Base-by-base conservation (phyloP, 2,329 filamentous ascomycete species). In the Cladosporium sp. region DNA sequence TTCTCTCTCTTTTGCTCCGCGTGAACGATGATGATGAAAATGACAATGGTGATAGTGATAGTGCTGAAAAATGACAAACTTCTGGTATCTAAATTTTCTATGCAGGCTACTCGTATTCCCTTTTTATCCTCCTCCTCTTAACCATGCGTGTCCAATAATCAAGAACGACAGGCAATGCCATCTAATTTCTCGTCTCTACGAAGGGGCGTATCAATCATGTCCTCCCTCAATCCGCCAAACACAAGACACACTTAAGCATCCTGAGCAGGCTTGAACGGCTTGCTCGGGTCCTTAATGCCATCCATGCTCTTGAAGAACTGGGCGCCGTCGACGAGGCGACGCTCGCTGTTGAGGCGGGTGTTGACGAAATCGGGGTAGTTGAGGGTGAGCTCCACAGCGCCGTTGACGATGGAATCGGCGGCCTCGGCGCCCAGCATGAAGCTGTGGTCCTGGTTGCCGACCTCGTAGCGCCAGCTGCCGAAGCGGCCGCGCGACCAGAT, bases 311-410 rank as follows among this genome's bases (percentile, higher is more conserved):
- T 75, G 64, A 82, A 83, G 51, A 73, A 65, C 69, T 83, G 80
- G 43, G 78, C 79, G 58, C 81, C 82, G 50, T 85, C 82, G 43
- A 78, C 74, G 55, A 85, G 70, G 56, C 82, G 74, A 55, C 82
- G 73, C 74, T 85, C 82, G 50, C 67, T 74, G 78, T 89, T 89
- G 69, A 79, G 73, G 63, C 86, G 83, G 51, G 71, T 71, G 75
- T 96, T 96, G 78, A 96, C 90, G 68, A 96, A 95, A 75, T 96
- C 90, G 54, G 91, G 91, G 78, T 96, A 93, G 80, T 96, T 96
- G 68, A 96, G 82, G 27, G 91, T 96, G 66, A 96, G 76, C 79
- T 96, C 91, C 40, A 91, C 87, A 32, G 88, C 85, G 60, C 91
- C 91, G 70, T 86, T 91, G 72, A 91, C 82, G 66, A 96, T 89